phyloP scores from a whole-genome alignment of 179 eudicot species.

The Amaranthus tricolor region DNA sequence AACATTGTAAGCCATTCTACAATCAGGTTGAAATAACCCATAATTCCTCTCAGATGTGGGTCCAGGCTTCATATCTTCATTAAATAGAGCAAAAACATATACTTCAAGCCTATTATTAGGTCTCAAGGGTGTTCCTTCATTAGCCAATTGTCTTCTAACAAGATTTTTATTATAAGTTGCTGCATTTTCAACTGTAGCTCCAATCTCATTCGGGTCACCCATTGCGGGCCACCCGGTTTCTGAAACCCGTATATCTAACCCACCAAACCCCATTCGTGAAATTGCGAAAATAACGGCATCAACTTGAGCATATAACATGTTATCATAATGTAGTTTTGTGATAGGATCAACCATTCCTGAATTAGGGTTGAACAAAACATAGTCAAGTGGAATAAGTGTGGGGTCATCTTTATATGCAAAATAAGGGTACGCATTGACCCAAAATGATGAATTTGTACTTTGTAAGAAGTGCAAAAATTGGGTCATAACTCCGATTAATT shows the following conservation, averaged over 20 bases:
- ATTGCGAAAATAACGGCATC: constrained; percentile 66
- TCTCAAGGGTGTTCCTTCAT: constrained; percentile 77
- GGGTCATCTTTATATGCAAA: constrained; percentile 82
- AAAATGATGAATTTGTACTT: constrained; percentile 57
- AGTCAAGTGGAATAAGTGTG: constrained; percentile 47
- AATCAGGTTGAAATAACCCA: constrained; percentile 72
- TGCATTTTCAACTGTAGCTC: constrained; percentile 60
- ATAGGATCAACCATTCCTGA: constrained; percentile 64
- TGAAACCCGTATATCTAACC: constrained; percentile 69
- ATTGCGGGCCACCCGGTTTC: constrained; percentile 93
- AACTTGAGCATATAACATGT: constrained; percentile 89
- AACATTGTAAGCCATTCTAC: constrained; percentile 71
- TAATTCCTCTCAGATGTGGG: constrained; percentile 83
- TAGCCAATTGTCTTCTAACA: constrained; percentile 49
- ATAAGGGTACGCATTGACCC: constrained; percentile 94
- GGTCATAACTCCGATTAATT: constrained; percentile 48
- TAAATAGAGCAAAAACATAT: constrained; percentile 76
- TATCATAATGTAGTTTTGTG: constrained; percentile 65
- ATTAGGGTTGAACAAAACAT: constrained; percentile 60
- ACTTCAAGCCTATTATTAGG: constrained; percentile 56
- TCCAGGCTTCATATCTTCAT: constrained; percentile 87
- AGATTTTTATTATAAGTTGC: constrained; percentile 67
- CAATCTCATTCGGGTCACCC: constrained; percentile 62
- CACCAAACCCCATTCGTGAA: constrained; percentile 51
- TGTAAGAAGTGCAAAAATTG: constrained; percentile 51